phyloP scores from a whole-genome alignment of 176 grass and related monocot species.

The Oryza nivara region DNA sequence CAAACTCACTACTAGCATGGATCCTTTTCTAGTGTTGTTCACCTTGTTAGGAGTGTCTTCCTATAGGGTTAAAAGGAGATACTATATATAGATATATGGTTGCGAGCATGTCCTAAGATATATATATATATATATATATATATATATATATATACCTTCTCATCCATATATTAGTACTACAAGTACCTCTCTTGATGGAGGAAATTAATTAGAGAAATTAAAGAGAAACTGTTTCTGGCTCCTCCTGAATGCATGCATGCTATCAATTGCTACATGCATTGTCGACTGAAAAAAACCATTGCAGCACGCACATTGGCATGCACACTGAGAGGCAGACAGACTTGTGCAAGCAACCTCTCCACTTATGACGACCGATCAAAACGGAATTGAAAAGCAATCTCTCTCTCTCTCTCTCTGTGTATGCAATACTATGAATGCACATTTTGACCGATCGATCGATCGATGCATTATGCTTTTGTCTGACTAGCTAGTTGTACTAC shows the following conservation, averaged over 20 bases:
- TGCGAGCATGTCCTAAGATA: too few species aligned
- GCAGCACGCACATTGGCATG: constrained; percentile 22
- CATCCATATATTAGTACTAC: not conserved
- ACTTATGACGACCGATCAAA: constrained; percentile 25
- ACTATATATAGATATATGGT: too few species aligned
- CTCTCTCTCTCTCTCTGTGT: not conserved
- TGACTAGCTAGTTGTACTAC: not conserved
- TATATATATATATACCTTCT: not conserved
- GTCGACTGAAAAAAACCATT: not conserved
- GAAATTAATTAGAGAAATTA: not conserved
- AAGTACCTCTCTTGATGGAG: not conserved
- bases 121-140: not conserved
- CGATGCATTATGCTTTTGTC: not conserved
- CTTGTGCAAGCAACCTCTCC: not conserved
- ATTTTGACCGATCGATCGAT: not conserved
- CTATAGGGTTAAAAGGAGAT: too few species aligned
- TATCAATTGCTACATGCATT: not conserved
- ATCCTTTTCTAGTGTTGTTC: too few species aligned
- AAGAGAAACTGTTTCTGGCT: not conserved
- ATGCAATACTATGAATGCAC: not conserved
- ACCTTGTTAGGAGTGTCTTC: too few species aligned
- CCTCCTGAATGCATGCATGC: not conserved
- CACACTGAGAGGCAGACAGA: not conserved
- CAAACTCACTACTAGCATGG: too few species aligned
- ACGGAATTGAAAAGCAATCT: not conserved